Evolutionary conservation across 805 yeast genomes (phyloP).

Genomic region (Nakazawaea holstii): DNA sequence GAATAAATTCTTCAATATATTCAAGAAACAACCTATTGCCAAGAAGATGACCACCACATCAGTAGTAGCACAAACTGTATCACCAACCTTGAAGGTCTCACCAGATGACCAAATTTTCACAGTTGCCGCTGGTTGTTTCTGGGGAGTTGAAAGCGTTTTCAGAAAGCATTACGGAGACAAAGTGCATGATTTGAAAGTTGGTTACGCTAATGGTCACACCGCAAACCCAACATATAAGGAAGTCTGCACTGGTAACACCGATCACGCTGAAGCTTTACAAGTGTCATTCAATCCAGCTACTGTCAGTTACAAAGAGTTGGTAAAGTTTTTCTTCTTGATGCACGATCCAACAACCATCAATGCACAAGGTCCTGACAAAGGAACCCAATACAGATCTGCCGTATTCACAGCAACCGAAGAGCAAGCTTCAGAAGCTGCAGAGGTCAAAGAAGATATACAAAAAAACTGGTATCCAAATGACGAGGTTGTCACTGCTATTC

Average conservation of each 20-base stretch:
- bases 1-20: not conserved
- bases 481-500: constrained; percentile 64
- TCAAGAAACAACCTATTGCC: not conserved
- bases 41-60: not conserved
- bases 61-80: not conserved
- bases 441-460: constrained; percentile 51
- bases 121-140: constrained; percentile 65
- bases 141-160: constrained; percentile 88
- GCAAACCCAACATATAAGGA: constrained; percentile 54
- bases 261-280: constrained; percentile 79
- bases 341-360: constrained; percentile 91
- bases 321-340: constrained; percentile 82
- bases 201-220: constrained; percentile 77
- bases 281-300: constrained; percentile 69
- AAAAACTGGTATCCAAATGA: constrained; percentile 70
- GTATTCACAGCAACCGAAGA: constrained; percentile 57
- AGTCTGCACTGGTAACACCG: constrained; percentile 76
- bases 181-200: constrained; percentile 74
- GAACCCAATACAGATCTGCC: constrained; percentile 88
- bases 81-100: constrained; percentile 26
- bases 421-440: constrained; percentile 35
- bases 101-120: constrained; percentile 50
- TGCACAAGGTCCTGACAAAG: constrained; percentile 82
- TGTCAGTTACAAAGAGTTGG: constrained; percentile 54
- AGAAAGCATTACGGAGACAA: constrained; percentile 64